Conservation (phyloP, 371 early-diverging fungal species). For the Rhizoclosmatium hyalinum region DNA sequence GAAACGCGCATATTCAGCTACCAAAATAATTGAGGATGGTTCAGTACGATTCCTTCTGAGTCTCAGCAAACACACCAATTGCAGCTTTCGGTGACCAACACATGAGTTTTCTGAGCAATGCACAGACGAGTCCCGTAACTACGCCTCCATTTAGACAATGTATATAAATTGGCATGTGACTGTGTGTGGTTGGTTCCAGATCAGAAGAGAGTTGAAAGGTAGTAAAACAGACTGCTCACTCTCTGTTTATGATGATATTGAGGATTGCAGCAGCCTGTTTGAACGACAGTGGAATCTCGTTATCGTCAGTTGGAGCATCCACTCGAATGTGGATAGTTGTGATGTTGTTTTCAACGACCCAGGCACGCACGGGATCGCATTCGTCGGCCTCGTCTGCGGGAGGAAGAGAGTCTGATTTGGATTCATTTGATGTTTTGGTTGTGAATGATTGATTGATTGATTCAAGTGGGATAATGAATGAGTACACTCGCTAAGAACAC, state of each 20-base stretch:
- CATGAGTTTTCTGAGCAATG: slow-evolving; percentile 88
- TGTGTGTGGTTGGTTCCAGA: background rate
- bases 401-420: background rate
- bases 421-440: background rate
- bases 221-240: background rate
- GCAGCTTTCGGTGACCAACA: slow-evolving; percentile 81
- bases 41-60: slow-evolving; percentile 56
- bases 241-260: slow-evolving; percentile 77
- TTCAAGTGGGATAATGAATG: background rate
- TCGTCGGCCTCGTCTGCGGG: background rate
- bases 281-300: slow-evolving; percentile 85
- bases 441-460: background rate
- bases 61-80: slow-evolving; percentile 62
- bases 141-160: slow-evolving; percentile 93
- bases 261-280: slow-evolving; percentile 77
- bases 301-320: slow-evolving; percentile 77
- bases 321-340: slow-evolving; percentile 75
- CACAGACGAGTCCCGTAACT: slow-evolving; percentile 84
- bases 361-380: slow-evolving; percentile 12
- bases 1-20: slow-evolving; percentile 32
- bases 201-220: background rate
- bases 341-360: slow-evolving; percentile 60
- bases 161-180: slow-evolving; percentile 76
- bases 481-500: background rate
- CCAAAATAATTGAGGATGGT: background rate